phyloP scores from a whole-genome alignment of 768 basidiomycete genomes.

The Lactifluus volemus region DNA sequence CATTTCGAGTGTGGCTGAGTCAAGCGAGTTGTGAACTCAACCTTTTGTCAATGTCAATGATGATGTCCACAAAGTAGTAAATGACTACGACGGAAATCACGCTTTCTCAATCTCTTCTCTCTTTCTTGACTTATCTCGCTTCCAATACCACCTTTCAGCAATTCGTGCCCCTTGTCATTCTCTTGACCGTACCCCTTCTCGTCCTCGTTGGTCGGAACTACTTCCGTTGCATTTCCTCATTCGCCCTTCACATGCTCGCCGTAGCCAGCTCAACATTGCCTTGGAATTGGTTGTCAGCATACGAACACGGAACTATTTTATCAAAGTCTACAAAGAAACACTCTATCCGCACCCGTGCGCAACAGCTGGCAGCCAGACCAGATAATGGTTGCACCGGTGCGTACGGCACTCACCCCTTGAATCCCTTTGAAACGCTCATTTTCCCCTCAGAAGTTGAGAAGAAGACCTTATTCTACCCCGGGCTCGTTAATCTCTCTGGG shows the following conservation, averaged over 20 bases:
- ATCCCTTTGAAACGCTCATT: background rate
- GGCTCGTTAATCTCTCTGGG: slow-evolving; percentile 91
- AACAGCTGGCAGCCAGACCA: slow-evolving; percentile 42
- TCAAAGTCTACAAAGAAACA: slow-evolving; percentile 44
- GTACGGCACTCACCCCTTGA: slow-evolving; percentile 4
- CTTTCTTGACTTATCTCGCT: slow-evolving; percentile 14
- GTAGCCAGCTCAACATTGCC: slow-evolving; percentile 44
- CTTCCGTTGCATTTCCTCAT: slow-evolving; percentile 21
- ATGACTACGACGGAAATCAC: slow-evolving; percentile 8
- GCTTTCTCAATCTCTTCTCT: background rate
- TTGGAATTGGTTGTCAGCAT: slow-evolving; percentile 46
- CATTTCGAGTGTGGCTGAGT: background rate
- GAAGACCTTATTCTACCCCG: slow-evolving; percentile 59
- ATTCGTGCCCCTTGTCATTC: slow-evolving; percentile 44
- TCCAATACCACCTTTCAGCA: slow-evolving; percentile 37
- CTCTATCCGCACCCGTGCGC: slow-evolving; percentile 39
- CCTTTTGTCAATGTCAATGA: background rate
- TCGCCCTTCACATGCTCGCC: slow-evolving; percentile 47
- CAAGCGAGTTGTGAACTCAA: background rate
- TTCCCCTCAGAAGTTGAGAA: slow-evolving; percentile 7
- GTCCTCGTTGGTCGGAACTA: slow-evolving; percentile 27
- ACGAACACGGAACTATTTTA: slow-evolving; percentile 12
- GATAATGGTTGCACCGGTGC: slow-evolving; percentile 28
- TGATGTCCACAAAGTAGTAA: background rate
- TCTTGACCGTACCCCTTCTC: slow-evolving; percentile 37